phyloP scores from a whole-genome alignment of 176 grass and related monocot genomes.

The Pharus latifolius region DNA sequence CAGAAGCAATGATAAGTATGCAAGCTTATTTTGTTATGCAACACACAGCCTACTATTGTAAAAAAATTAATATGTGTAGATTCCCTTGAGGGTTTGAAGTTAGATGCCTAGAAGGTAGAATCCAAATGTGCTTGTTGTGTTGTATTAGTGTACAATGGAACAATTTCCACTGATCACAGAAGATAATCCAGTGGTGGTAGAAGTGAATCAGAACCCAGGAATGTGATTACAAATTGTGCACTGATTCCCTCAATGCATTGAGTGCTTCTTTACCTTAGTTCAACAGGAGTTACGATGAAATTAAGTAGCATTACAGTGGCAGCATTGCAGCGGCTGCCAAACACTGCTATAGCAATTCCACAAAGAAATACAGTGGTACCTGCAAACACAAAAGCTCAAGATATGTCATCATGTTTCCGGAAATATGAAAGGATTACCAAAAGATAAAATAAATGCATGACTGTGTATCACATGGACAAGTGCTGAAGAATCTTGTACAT shows the following conservation, averaged over 20 bases:
- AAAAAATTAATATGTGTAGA: not conserved
- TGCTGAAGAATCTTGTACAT: not conserved
- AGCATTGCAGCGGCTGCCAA: conserved; percentile 66
- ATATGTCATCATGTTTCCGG: conserved; percentile 4
- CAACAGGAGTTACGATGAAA: conserved; percentile 75
- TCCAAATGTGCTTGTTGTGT: too few species aligned
- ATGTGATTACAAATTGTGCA: not conserved
- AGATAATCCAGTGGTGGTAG: too few species aligned
- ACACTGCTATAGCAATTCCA: conserved; percentile 57
- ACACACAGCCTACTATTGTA: not conserved
- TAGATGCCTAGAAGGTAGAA: too few species aligned
- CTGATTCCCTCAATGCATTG: too few species aligned
- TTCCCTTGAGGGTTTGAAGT: too few species aligned
- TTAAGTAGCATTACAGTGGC: conserved; percentile 76
- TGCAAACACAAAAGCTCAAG: conserved; percentile 14
- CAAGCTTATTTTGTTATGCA: not conserved
- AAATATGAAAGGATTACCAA: not conserved
- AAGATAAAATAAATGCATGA: not conserved
- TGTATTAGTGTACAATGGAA: too few species aligned
- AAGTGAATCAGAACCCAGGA: not conserved
- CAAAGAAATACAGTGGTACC: conserved; percentile 89
- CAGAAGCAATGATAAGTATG: not conserved
- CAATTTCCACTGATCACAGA: too few species aligned
- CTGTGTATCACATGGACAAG: not conserved
- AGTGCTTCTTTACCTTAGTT: conserved; percentile 53